phyloP scores from a whole-genome alignment of 495 filamentous ascomycete species.

The Hypoxylon lienhwacheense region DNA sequence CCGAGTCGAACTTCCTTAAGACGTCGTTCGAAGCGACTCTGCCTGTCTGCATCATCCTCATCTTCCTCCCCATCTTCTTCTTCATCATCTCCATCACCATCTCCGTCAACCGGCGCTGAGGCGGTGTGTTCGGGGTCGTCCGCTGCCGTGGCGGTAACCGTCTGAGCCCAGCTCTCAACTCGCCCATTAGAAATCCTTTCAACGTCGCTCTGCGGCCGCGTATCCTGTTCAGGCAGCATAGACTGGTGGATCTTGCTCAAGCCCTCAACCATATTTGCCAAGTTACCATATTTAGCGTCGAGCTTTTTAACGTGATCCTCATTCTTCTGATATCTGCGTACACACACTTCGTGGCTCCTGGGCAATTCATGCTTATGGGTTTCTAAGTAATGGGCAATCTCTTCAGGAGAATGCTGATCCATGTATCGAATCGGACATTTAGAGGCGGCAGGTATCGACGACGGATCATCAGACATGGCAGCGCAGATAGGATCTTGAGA shows the following conservation, averaged over 20 bases:
- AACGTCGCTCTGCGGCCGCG: constrained; percentile 48
- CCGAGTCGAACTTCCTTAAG: constrained; percentile 82
- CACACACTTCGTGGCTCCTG: constrained; percentile 85
- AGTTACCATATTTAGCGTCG: constrained; percentile 86
- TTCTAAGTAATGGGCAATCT: constrained; percentile 86
- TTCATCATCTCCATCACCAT: constrained; percentile 41
- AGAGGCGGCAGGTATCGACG: constrained; percentile 56
- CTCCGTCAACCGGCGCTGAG: constrained; percentile 40
- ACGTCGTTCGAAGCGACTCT: constrained; percentile 74
- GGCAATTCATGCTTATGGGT: constrained; percentile 91
- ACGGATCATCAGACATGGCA: constrained; percentile 57
- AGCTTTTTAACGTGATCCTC: constrained; percentile 77
- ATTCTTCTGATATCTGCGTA: constrained; percentile 82
- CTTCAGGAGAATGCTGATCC: constrained; percentile 86
- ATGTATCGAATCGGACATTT: constrained; percentile 88
- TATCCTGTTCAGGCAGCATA: constrained; percentile 66
- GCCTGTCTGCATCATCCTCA: constrained; percentile 47
- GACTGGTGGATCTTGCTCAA: constrained; percentile 80
- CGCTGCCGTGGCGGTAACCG: constrained; percentile 54
- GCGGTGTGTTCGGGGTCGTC: constrained; percentile 39
- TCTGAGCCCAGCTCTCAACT: constrained; percentile 80
- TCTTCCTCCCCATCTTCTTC: constrained; percentile 47
- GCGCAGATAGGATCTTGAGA: constrained; percentile 62
- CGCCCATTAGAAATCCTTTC: constrained; percentile 59
- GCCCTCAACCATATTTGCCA: constrained; percentile 88